These are phyloP conservation scores for Catharanthus roseus DNA, from an alignment of 257 asterid species.

Conservation along the genomic window DNA sequence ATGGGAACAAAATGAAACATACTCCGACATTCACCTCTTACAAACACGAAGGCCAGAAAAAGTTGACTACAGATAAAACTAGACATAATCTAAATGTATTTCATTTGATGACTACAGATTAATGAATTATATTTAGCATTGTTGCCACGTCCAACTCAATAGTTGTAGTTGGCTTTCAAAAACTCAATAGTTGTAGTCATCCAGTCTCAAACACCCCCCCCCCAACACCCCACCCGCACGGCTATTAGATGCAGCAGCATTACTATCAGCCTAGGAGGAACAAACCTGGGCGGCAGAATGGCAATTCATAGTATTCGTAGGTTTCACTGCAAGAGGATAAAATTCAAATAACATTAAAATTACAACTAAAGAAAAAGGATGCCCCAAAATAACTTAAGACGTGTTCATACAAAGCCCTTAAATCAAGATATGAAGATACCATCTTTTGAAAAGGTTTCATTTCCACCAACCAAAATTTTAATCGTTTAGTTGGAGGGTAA, in stretches of 20 bases:
- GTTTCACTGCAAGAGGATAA: slow-evolving; percentile 80
- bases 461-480: not conserved
- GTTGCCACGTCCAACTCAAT: not conserved
- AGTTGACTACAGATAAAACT: not conserved
- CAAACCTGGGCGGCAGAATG: slow-evolving; percentile 94
- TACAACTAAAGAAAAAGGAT: slow-evolving; percentile 12
- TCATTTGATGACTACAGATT: not conserved
- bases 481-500: not conserved
- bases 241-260: slow-evolving; percentile 2
- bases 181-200: not conserved
- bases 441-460: not conserved
- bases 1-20: not conserved
- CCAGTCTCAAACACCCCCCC: too few species aligned
- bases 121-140: not conserved
- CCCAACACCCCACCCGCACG: too few species aligned
- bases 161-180: too few species aligned
- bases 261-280: slow-evolving; percentile 25
- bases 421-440: not conserved
- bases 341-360: slow-evolving; percentile 27
- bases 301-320: slow-evolving; percentile 70
- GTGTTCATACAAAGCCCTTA: not conserved
- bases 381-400: slow-evolving; percentile 3
- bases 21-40: not conserved
- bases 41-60: not conserved
- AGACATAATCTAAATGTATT: not conserved